Evolutionary conservation across 306 rosid species (phyloP), one percentile per base, ranked within the genome.

Genomic region (Medicago arabica): DNA sequence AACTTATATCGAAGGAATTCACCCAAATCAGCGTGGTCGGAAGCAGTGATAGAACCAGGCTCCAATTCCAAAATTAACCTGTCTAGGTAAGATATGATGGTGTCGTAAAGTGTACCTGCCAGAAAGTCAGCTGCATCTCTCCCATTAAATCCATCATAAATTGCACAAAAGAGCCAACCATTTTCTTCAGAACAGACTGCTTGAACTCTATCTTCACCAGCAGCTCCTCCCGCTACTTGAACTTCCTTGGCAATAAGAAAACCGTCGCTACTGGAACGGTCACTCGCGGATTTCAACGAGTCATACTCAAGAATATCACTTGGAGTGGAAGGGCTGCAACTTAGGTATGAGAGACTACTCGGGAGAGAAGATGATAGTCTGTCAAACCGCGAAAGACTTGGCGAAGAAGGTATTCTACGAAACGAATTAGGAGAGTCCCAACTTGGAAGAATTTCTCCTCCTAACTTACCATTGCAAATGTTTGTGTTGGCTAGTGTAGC

Each of bases 191-290:
- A 96, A 84, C 98, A 96, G 65, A 92, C 98, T 3, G 98, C 99
- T 78, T 96, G 99, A 81, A 96, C 99, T 86, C 99, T 88, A 76
- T 96, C 99, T 85, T 96, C 99, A 65, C 99, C 99, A 18, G 99
- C 99, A 71, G 99, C 98, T 79, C 99, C 99, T 84, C 99, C 99
- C 4, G 97, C 99, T 50, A 96, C 97, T 86, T 96, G 99, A 72
- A 96, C 81, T 85, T 96, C 99, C 74, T 69, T 64, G 19, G 84
- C 86, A 86, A 71, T 90, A 75, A 96, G 97, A 78, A 90, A 96
- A 66, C 93, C 83, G 80, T 92, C 96, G 75, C 83, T 78, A 79
- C 88, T 85, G 4, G 91, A 83, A 70, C 95, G 86, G 72, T 88
- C 90, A 60, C 87, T 88, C 73, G 21, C 51, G 53, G 90, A 81